Evolutionary conservation across 345 rosid genomes (phyloP), one percentile per base, ranked within the genome.

Genomic region (Turnera subulata): DNA sequence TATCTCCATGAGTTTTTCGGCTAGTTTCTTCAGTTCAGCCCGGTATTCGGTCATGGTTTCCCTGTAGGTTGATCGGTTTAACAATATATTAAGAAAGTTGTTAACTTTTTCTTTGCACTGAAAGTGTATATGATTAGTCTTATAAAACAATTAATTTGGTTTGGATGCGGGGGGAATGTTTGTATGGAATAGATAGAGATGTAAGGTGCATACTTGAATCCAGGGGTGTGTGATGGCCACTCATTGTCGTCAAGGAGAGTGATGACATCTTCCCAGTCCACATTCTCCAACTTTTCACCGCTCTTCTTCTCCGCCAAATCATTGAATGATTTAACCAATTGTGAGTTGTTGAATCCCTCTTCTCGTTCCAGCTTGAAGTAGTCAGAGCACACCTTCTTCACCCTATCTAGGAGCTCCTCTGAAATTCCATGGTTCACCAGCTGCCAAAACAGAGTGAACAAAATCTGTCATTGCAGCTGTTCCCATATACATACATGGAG

Each of bases 211-310:
- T 84, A 91, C 96, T 73, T 80, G 84, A 88, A 82, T 43, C 76
- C 84, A 0, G 75, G 75, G 17, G 86, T 84, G 42, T 69, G 47
- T 2, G 72, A 61, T 15, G 90, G 84, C 96, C 98, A 91, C 33
- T 85, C 78, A 55, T 78, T 72, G 61, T 73, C 67, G 29, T 83
- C 92, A 0, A 61, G 46, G 67, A 91, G 85, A 64, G 71, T 76
- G 76, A 91, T 66, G n/a, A 76, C 92, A 65, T 91, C 98, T 65
- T 91, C 96, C 92, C 95, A 85, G 56, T 91, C 96, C 59, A 78
- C 76, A 65, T 47, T 66, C 53, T 86, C 98, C 66, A 88, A 43
- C 51, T 67, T 84, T 55, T 78, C 80, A 9, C 54, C 76, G n/a
- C 53, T 57, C 7, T 81, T 81, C 40, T 56, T 81, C 40, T 64